Evolutionary conservation across 169 alveolate species (phyloP).

Genomic region (Perkinsus chesapeaki): DNA sequence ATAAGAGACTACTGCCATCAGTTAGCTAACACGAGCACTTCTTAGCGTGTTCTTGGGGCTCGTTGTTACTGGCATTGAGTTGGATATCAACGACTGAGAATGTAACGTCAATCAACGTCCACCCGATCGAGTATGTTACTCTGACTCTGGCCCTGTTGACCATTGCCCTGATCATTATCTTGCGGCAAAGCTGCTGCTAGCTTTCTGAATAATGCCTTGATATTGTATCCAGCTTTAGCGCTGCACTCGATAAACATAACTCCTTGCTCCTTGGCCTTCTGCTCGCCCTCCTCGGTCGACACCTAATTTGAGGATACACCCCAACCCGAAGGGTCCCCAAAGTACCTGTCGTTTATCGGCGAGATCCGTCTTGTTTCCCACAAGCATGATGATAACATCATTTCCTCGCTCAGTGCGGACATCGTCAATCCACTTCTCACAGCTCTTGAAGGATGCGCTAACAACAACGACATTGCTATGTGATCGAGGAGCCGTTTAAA

Average conservation of each 20-base stretch:
- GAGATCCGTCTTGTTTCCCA: slow-evolving; percentile 95
- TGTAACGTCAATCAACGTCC: background rate
- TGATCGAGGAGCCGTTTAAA: background rate
- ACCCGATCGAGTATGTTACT: background rate
- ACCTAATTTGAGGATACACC: slow-evolving; percentile 32
- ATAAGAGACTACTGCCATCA: no score
- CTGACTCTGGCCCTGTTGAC: slow-evolving; percentile 13
- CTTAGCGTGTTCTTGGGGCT: background rate
- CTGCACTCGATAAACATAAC: slow-evolving; percentile 89
- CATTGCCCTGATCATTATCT: slow-evolving; percentile 22
- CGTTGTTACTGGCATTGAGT: background rate
- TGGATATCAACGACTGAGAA: background rate
- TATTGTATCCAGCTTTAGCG: slow-evolving; percentile 92
- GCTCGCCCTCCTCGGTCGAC: slow-evolving; percentile 85
- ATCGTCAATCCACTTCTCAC: slow-evolving; percentile 93
- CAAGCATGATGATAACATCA: slow-evolving; percentile 87
- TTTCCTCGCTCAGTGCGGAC: slow-evolving; percentile 90
- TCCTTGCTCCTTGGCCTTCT: slow-evolving; percentile 75
- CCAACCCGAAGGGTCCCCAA: background rate
- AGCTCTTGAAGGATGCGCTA: slow-evolving; percentile 75
- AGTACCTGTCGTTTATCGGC: slow-evolving; percentile 75
- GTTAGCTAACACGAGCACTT: background rate
- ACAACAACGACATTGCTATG: background rate
- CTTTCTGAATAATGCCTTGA: slow-evolving; percentile 72
- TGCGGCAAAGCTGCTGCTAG: slow-evolving; percentile 63